Base-by-base conservation (phyloP, 345 rosid genomes). In the Toxicodendron radicans region DNA sequence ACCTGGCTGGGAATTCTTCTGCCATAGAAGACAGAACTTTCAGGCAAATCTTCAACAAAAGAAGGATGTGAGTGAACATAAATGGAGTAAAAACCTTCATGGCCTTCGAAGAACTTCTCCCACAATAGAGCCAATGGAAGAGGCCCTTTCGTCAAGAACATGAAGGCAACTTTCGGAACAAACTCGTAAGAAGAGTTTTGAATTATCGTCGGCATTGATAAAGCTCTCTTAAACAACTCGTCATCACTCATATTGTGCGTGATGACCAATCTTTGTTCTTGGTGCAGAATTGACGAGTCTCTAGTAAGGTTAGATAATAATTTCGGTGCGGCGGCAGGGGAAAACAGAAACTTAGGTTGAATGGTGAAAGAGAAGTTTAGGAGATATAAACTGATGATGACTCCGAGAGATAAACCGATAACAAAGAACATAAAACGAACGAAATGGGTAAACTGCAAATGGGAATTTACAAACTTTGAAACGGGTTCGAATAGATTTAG, bases 1-100 rank as follows among this genome's bases (percentile, higher is more conserved):
- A 92, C 97, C 96, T 92, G 86, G 73, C 97, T 88, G 20, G 91
- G 93, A 70, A 93, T 89, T 81, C 90, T 83, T 73, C 91, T 74
- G 64, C 87, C 86, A 30, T 83, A 77, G 79, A 91, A 91, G 54
- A 87, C 88, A 8, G 91, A 88, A 58, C 61, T 76, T 59, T 79
- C 68, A 1, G 87, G 84, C 41, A 79, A 14, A 13, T 80, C 32
- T 33, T 83, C 90, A 58, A 80, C 69, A 66, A 81, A 89, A 30
- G 76, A 80, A 66, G 98, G 98, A 73, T 79, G 84, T 7, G 97
- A 73, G 73, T 93, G 98, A 14, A 91, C 85, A 70, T 91, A 91
- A 76, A 93, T 85, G 17, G 97, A 83, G 78, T 85, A 91, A 32
- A 85, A 72, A 27, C 90, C 90, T 74, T 87, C 58, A 66, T 93